phyloP scores from a whole-genome alignment of 2,329 filamentous ascomycete genomes.

The Mycosphaerella sp. region DNA sequence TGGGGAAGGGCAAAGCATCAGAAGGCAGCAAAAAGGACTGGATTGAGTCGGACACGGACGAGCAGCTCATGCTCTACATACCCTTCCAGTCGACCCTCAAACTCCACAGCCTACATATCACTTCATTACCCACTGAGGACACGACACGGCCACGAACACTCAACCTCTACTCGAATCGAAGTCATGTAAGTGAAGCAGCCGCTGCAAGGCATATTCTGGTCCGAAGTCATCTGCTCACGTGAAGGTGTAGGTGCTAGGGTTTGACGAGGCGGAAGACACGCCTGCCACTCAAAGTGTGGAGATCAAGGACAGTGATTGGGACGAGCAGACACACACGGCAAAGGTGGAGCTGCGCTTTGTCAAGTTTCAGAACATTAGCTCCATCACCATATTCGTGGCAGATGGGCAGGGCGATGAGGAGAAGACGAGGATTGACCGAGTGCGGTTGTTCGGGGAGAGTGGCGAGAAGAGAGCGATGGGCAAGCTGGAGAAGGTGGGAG shows the following conservation, averaged over 20 bases:
- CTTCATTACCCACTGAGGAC: constrained; percentile 71
- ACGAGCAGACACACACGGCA: constrained; percentile 45
- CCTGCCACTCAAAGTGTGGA: constrained; percentile 73
- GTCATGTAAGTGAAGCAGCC: constrained; percentile 50
- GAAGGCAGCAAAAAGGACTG: constrained; percentile 61
- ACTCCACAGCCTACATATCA: constrained; percentile 80
- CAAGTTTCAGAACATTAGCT: constrained; percentile 93
- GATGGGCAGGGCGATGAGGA: constrained; percentile 75
- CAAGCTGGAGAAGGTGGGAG: constrained; percentile 89
- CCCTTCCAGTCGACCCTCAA: constrained; percentile 86
- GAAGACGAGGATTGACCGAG: constrained; percentile 73
- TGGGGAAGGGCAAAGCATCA: constrained; percentile 53
- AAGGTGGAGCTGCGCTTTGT: constrained; percentile 71
- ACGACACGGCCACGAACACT: constrained; percentile 77
- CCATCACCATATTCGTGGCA: constrained; percentile 79
- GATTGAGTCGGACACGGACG: constrained; percentile 94
- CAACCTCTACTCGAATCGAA: constrained; percentile 79
- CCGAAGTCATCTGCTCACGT: no score
- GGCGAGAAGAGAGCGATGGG: constrained; percentile 91
- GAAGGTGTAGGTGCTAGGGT: constrained; percentile 58
- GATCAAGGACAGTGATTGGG: constrained; percentile 71
- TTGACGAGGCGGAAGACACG: constrained; percentile 87
- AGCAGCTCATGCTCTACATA: constrained; percentile 88
- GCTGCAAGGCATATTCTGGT: no score
- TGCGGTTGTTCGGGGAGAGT: constrained; percentile 77